Percentiles rank a stretch among this genome's conserved stretches.
Conservation (phyloP, 306 rosid genomes). For the Oemleria cerasiformis region DNA sequence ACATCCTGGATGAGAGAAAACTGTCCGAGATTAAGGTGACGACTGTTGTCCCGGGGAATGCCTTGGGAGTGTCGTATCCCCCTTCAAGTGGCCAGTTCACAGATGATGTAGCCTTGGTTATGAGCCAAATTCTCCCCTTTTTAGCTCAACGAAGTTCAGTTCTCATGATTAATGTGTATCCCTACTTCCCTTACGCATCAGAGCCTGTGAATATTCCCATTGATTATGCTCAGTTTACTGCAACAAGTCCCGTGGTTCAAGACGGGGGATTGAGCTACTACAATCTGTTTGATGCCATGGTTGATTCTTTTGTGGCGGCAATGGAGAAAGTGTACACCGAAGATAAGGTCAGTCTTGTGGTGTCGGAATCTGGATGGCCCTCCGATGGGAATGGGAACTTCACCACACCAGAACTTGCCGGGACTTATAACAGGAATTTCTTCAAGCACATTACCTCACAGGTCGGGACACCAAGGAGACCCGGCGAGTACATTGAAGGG, state of each 20-base stretch:
- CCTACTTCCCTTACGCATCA: conserved; percentile 36
- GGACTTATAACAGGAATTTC: conserved; percentile 29
- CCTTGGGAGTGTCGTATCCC: conserved; percentile 12
- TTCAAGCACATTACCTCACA: not conserved
- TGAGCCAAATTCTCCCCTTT: conserved; percentile 21
- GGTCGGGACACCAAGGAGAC: conserved; percentile 39
- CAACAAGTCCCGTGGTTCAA: not conserved
- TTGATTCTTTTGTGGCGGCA: conserved; percentile 33
- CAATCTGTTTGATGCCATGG: conserved; percentile 37
- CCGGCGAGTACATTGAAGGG: conserved; percentile 22
- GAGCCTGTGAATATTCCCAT: conserved; percentile 19
- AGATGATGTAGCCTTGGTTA: not conserved
- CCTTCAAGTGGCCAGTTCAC: conserved; percentile 30
- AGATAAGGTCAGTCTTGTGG: conserved; percentile 15
- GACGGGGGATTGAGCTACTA: conserved; percentile 11
- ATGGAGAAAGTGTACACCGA: conserved; percentile 10
- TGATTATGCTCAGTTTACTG: conserved; percentile 16
- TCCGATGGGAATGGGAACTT: conserved; percentile 26
- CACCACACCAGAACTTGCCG: conserved; percentile 19
- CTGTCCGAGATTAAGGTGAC: conserved; percentile 21
- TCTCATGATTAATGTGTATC: conserved; percentile 38
- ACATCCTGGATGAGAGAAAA: not conserved
- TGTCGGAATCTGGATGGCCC: conserved; percentile 47
- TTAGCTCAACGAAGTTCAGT: conserved; percentile 16
- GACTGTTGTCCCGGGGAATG: conserved; percentile 21